These are phyloP conservation scores for Ceratobasidium sp. DNA, from an alignment of 1,284 basidiomycete species.

Conservation along the genomic window DNA sequence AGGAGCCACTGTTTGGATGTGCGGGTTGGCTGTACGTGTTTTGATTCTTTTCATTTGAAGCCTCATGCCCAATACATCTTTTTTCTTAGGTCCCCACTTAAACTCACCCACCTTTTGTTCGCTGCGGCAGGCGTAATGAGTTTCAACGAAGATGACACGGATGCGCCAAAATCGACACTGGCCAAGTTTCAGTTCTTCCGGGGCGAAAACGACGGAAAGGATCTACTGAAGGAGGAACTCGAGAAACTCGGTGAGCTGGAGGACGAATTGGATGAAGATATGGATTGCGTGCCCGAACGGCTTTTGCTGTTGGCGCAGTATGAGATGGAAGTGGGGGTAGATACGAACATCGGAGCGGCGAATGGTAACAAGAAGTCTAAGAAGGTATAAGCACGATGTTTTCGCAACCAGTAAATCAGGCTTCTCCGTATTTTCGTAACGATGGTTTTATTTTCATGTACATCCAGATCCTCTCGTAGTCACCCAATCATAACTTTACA, in stretches of 20 bases:
- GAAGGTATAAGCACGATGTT: no score
- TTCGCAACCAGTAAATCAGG: no score
- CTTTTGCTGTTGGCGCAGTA: slow-evolving; percentile 18
- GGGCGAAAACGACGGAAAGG: slow-evolving; percentile 21
- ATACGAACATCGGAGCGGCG: no score
- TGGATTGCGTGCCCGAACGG: slow-evolving; percentile 12
- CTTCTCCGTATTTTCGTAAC: no score
- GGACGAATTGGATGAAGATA: not conserved
- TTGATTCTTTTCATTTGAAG: not conserved
- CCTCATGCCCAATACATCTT: not conserved
- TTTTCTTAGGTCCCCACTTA: slow-evolving; percentile 24
- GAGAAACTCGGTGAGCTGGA: slow-evolving; percentile 8
- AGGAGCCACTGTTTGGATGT: slow-evolving; percentile 32
- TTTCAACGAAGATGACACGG: slow-evolving; percentile 12
- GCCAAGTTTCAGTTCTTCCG: slow-evolving; percentile 26
- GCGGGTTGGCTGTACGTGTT: slow-evolving; percentile 39
- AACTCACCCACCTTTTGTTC: slow-evolving; percentile 21
- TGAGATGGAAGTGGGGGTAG: not conserved
- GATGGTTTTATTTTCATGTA: no score
- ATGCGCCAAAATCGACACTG: not conserved
- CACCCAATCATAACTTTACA: no score
- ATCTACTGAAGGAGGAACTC: not conserved
- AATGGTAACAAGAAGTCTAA: no score
- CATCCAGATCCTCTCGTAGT: no score
- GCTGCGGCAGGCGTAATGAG: slow-evolving; percentile 9